A percentile compares a stretch with the other conserved stretches of the same genome.
Conservation (phyloP, 2,329 filamentous ascomycete genomes). For the Botrytis galanthina region DNA sequence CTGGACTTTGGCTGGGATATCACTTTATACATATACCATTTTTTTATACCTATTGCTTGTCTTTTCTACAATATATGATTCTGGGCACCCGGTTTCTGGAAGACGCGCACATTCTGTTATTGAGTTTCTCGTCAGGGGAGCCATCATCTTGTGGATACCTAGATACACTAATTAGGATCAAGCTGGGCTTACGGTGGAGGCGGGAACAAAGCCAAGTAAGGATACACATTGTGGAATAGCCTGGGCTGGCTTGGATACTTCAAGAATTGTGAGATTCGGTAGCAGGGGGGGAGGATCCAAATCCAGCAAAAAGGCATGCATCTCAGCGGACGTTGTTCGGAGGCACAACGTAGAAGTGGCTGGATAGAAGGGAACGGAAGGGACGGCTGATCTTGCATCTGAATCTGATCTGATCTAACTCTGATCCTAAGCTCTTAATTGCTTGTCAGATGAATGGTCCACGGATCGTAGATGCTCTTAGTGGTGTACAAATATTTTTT, state of each 20-base stretch:
- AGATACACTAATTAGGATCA: background rate
- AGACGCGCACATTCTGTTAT: background rate
- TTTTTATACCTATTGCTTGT: slow-evolving; percentile 6
- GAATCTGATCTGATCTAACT: slow-evolving; percentile 13
- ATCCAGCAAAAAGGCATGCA: background rate
- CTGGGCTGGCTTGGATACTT: background rate
- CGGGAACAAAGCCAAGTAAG: background rate
- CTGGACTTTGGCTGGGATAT: background rate
- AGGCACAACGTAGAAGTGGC: slow-evolving; percentile 6
- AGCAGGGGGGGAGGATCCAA: background rate
- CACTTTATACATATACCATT: slow-evolving; percentile 14
- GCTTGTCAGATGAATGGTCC: slow-evolving; percentile 1
- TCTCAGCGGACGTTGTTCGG: slow-evolving; percentile 9
- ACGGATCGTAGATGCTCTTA: background rate
- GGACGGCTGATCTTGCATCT: slow-evolving; percentile 13
- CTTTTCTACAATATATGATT: slow-evolving; percentile 14
- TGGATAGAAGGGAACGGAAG: background rate
- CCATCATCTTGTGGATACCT: background rate
- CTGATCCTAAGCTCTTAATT: background rate
- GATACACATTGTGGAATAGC: background rate
- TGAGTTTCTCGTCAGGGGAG: background rate
- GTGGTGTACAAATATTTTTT: background rate
- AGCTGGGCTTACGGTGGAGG: background rate
- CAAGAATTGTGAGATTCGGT: background rate
- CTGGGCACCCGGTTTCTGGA: slow-evolving; percentile 1